These are phyloP conservation scores for Tetradesmus lagerheimii DNA, from an alignment of 139 green algal genomes.

Conservation along the genomic window DNA sequence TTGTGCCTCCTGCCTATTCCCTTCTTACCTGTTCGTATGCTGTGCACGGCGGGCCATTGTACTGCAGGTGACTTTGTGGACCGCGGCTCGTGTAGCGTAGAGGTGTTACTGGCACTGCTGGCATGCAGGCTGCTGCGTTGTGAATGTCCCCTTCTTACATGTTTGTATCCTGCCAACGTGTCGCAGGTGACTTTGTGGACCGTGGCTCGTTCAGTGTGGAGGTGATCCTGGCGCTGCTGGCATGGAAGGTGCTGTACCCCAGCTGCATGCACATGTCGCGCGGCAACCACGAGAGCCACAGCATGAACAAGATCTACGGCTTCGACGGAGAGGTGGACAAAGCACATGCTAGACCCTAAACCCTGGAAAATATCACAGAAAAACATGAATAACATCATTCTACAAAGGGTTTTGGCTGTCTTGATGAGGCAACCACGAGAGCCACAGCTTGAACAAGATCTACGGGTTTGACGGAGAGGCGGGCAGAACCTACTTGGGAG, in stretches of 20 bases:
- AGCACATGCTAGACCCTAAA: too few relatives aligned
- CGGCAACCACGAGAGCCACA: conserved; percentile 96
- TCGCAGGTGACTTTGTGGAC: conserved; percentile 98
- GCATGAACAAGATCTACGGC: conserved; percentile 99
- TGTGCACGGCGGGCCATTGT: too few relatives aligned
- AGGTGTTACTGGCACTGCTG: too few relatives aligned
- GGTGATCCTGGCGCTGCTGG: conserved; percentile 96
- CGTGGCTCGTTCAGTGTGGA: conserved; percentile 94
- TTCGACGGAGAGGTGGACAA: conserved; percentile 92
- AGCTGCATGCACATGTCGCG: conserved; percentile 85
- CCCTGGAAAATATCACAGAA: too few relatives aligned
- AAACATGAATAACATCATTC: too few relatives aligned
- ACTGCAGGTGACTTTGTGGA: conserved; percentile 96
- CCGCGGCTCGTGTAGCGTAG: conserved; percentile 92
- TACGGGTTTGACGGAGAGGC: conserved; percentile 98
- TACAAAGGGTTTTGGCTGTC: too few relatives aligned
- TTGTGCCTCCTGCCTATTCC: conserved; percentile 53
- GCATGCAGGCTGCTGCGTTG: too few relatives aligned
- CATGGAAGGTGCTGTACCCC: conserved; percentile 90
- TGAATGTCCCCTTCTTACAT: too few relatives aligned
- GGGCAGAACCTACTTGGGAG: conserved; percentile 7
- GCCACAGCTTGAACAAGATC: conserved; percentile 95
- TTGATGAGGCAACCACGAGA: too few relatives aligned
- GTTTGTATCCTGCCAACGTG: conserved; percentile 85
- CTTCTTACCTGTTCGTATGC: too few relatives aligned